Base-by-base conservation (phyloP, 805 yeast genomes). In the Starmerella potacharoeniae region DNA sequence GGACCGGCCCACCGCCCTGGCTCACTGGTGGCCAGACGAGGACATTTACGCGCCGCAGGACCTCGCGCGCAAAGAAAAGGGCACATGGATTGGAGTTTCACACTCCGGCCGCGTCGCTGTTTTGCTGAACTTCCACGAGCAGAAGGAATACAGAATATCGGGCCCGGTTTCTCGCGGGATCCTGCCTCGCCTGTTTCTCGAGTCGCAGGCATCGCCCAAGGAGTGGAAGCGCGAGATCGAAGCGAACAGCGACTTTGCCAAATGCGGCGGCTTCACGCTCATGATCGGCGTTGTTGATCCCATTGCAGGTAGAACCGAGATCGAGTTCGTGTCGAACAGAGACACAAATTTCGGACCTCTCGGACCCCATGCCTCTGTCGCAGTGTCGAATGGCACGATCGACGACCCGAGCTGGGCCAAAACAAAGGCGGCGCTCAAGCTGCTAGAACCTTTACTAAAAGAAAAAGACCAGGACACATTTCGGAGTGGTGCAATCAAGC, bases 11-110 rank as follows among this genome's bases (percentile, higher is more conserved):
- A 91, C 97, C 0, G 75, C 77, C 52, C 65, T 67, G n/a, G 83
- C 91, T 40, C 63, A 66, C 52, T 60, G 73, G 58, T 69, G 75
- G 73, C 51, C 53, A 53, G 68, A 72, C 55, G 54, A 69, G 57
- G 67, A 64, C 10, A 69, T 84, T 1, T 65, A 87, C 10, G 77
- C 84, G 7, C 97, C 97, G 0, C 69, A 75, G 40, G 97, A 91
- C 66, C 67, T 85, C 62, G 87, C 83, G 0, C 68, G 89, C 37
- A 69, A 73, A 1, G 89, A 81, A 54, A 86, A 80, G 59, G 97
- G 98, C 1, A 86, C 97, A 0, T 93, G 98, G 98, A 79, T 87
- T 1, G 97, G 95, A 0, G 76, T 84, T 1, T 75, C 80, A 42
- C 71, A 72, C 2, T 87, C 87, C 0, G 64, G 69, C n/a, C 74